A percentile compares a stretch with the other conserved stretches of the same genome.
These are phyloP conservation scores for Rhododendron williamsianum DNA, from an alignment of 148 eudicot species.

Conservation along the genomic window DNA sequence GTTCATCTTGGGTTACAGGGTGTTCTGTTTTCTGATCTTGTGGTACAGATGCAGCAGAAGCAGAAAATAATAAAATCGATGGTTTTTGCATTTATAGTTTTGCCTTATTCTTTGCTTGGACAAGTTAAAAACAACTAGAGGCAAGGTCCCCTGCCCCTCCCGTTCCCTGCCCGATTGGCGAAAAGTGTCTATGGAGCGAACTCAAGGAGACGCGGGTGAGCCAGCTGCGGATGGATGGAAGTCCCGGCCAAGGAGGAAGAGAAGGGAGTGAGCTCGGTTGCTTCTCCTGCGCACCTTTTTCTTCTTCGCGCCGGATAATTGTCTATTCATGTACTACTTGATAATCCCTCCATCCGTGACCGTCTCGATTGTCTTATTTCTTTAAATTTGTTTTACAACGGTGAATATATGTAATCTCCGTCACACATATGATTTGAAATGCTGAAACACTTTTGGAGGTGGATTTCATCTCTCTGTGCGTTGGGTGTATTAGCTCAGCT, in stretches of 20 bases:
- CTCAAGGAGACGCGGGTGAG: not conserved
- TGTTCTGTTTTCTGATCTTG: conserved; percentile 65
- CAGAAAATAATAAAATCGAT: conserved; percentile 35
- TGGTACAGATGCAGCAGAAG: conserved; percentile 62
- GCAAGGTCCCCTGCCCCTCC: not conserved
- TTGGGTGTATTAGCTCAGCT: not conserved
- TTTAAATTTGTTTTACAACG: not conserved
- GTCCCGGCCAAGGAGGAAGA: not conserved
- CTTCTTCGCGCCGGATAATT: not conserved
- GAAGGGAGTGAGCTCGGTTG: not conserved
- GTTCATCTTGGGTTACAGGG: conserved; percentile 66
- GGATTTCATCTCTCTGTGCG: not conserved
- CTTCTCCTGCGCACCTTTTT: not conserved
- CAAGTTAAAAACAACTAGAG: not conserved
- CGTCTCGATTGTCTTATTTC: not conserved
- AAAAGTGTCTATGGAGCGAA: not conserved
- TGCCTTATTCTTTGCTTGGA: not conserved
- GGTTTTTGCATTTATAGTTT: not conserved
- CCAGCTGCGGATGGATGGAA: not conserved
- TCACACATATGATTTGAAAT: not conserved
- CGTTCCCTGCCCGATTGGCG: not conserved
- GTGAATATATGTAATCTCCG: not conserved
- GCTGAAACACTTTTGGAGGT: not conserved
- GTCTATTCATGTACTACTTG: not conserved
- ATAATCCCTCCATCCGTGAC: not conserved